Conservation (phyloP, 2,329 filamentous ascomycete species). For the Didymella segeticola region DNA sequence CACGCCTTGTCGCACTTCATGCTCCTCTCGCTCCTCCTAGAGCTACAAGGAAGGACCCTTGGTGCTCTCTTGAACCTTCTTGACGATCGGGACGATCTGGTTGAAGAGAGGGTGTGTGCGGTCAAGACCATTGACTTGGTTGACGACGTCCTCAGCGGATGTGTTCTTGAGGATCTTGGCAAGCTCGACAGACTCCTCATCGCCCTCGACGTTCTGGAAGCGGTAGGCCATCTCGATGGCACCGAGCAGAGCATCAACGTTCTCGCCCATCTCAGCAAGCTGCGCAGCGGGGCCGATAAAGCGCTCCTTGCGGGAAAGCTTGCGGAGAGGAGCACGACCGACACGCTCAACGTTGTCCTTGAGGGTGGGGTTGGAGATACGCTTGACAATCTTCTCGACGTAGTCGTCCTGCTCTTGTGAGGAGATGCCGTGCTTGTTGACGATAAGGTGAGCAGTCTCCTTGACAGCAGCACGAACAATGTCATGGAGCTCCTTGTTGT, state of each 20-base stretch:
- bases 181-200: slow-evolving; percentile 87
- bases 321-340: slow-evolving; percentile 90
- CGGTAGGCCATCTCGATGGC: slow-evolving; percentile 90
- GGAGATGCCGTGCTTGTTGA: slow-evolving; percentile 82
- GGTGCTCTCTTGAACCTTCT: slow-evolving; percentile 71
- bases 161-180: slow-evolving; percentile 83
- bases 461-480: slow-evolving; percentile 80
- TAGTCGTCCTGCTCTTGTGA: slow-evolving; percentile 81
- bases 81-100: slow-evolving; percentile 77
- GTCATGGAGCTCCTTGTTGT: slow-evolving; percentile 78
- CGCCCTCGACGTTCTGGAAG: slow-evolving; percentile 92
- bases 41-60: slow-evolving; percentile 19
- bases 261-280: slow-evolving; percentile 80
- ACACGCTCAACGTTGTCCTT: slow-evolving; percentile 95
- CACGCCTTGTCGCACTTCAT: slow-evolving; percentile 7
- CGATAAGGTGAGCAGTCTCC: slow-evolving; percentile 87
- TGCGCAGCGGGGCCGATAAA: slow-evolving; percentile 92
- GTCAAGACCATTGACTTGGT: slow-evolving; percentile 82
- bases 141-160: slow-evolving; percentile 75
- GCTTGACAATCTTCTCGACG: slow-evolving; percentile 87
- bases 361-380: slow-evolving; percentile 91
- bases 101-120: slow-evolving; percentile 77
- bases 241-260: slow-evolving; percentile 75
- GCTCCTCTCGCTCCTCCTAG: background rate
- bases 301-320: slow-evolving; percentile 92